phyloP scores from a whole-genome alignment of 345 rosid species.

The Gossypium australe region DNA sequence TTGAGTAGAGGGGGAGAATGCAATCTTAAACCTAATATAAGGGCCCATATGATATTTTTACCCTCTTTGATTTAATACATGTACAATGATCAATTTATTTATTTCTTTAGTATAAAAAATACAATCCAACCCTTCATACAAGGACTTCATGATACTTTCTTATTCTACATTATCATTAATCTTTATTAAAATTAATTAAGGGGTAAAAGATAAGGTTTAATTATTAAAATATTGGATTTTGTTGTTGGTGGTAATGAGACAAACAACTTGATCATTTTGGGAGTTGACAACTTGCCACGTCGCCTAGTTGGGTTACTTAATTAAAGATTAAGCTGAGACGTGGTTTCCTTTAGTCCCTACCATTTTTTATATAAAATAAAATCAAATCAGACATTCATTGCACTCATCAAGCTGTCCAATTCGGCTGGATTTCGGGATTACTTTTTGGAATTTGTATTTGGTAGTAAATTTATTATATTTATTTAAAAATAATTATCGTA shows the following conservation, averaged over 20 bases:
- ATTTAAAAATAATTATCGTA: too few species aligned
- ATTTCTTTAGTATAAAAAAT: too few species aligned
- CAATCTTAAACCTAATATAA: too few species aligned
- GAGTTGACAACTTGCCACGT: slow-evolving; percentile 20
- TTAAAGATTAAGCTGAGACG: neutral
- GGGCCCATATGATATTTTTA: too few species aligned
- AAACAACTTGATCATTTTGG: slow-evolving; percentile 5
- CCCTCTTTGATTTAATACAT: too few species aligned
- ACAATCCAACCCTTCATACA: too few species aligned
- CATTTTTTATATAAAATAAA: neutral
- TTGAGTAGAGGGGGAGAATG: too few species aligned
- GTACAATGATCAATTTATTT: too few species aligned
- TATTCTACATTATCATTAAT: too few species aligned
- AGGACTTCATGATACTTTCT: accelerated
- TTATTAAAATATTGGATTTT: neutral
- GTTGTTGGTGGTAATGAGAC: slow-evolving; percentile 35
- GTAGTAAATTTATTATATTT: too few species aligned
- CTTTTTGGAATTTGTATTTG: neutral
- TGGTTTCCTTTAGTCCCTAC: neutral
- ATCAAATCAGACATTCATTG: neutral
- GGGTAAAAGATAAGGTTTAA: neutral
- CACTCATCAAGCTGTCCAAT: neutral
- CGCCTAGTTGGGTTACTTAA: slow-evolving; percentile 7
- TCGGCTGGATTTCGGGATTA: neutral
- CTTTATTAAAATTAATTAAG: neutral